Conservation (phyloP, 1,284 basidiomycete genomes). For the Moesziomyces antarcticus region DNA sequence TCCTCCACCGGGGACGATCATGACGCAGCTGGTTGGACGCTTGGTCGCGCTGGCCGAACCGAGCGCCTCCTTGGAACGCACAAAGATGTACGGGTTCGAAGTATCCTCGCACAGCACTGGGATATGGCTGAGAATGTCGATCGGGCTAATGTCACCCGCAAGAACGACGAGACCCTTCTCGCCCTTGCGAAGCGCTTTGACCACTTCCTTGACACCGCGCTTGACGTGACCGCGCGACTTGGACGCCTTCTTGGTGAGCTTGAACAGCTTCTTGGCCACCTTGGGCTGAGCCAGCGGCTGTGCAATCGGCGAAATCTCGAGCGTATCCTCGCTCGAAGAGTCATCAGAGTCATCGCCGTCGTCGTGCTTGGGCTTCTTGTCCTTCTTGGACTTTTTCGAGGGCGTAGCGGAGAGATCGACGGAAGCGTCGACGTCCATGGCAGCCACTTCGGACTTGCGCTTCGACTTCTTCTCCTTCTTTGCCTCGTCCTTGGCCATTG, state of each 20-base stretch:
- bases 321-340: conserved; percentile 28
- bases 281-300: conserved; percentile 62
- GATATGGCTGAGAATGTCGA: conserved; percentile 97
- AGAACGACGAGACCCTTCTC: conserved; percentile 79
- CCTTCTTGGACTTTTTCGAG: conserved; percentile 55
- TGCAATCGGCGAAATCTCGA: conserved; percentile 56
- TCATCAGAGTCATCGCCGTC: conserved; percentile 47
- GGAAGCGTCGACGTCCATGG: conserved; percentile 41
- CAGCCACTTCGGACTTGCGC: conserved; percentile 49
- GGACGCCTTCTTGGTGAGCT: conserved; percentile 67
- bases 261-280: conserved; percentile 66
- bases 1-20: conserved; percentile 74
- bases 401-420: conserved; percentile 27
- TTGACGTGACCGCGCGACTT: conserved; percentile 67
- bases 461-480: conserved; percentile 63
- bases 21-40: conserved; percentile 96
- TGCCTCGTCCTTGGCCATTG: conserved; percentile 57
- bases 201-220: conserved; percentile 68
- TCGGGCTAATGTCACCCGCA: conserved; percentile 95
- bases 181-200: conserved; percentile 65
- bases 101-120: conserved; percentile 95
- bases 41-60: conserved; percentile 96
- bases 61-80: conserved; percentile 75
- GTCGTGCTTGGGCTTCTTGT: conserved; percentile 54
- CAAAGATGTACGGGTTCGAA: conserved; percentile 85